Evolutionary conservation across 768 basidiomycete genomes (phyloP), one percentile per base, ranked within the genome.

Genomic region (Suillus clintonianus): DNA sequence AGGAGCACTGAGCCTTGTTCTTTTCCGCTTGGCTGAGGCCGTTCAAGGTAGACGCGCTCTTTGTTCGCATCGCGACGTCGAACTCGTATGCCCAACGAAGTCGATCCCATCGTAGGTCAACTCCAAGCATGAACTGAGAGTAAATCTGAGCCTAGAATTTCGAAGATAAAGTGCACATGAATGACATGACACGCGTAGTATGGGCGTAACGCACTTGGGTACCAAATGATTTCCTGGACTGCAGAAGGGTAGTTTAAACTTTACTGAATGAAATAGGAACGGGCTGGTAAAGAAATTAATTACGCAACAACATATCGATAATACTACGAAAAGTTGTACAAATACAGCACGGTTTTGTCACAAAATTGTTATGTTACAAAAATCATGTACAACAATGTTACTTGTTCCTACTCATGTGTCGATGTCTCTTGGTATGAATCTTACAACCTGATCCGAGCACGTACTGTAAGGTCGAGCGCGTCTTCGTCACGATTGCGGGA

Each of bases 401-500:
- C 24, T 15, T 53, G 30, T 53, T 19, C 51, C 48, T 51, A 15
- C 11, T 34, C 17, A 19, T 32, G 15, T 50, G 19, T 51, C 19
- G 17, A 51, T 1, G 50, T 50, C 5, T 19, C 11, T 34, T 53
- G 51, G 51, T n/a, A 53, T 34, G 51, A 53, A 34, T 39, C 39
- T 14, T 39, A 39, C 39, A 15, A 14, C 39, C 39, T 39, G 45
- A 22, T 47, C 45, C 27, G 36, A 37, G 22, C 19, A 53, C 51
- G 22, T 47, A 5, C 45, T 24, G 36, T 37, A 39, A 37, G 22
- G 17, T 15, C 5, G 10, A 14, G 5, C 7, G 32, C 10, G 27
- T 47, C 19, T 42, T 51, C 32, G 30, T 66, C 41, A 69, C 53
- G 62, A 65, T 14, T 65, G 65, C 19, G 68, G 65, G 24, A 77